Evolutionary conservation across 163 green algal species (phyloP).

Genomic region (Scenedesmus sp.): DNA sequence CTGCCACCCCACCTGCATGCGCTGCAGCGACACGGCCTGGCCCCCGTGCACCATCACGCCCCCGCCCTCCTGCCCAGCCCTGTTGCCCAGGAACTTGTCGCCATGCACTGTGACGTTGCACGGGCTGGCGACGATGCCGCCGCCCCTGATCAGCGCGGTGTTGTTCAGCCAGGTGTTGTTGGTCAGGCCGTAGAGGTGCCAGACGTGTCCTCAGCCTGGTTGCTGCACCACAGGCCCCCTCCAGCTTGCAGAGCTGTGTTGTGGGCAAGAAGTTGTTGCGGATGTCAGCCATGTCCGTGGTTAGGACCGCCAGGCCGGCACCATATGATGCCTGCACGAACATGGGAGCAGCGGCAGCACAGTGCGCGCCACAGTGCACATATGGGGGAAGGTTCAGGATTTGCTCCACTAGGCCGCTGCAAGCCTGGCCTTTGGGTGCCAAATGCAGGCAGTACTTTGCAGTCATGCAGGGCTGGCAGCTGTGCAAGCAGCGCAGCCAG

Average conservation of each 20-base stretch:
- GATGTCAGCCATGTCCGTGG: neutral
- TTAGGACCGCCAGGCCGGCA: neutral
- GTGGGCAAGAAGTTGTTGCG: constrained; percentile 29
- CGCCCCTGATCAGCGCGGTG: constrained; percentile 25
- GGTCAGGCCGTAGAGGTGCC: neutral
- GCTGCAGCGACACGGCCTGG: neutral
- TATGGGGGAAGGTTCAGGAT: no score
- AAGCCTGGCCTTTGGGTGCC: no score
- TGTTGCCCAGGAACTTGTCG: constrained; percentile 35
- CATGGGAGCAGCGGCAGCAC: neutral
- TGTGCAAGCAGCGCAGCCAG: no score
- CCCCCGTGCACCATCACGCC: constrained; percentile 34
- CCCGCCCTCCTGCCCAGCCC: constrained; percentile 18
- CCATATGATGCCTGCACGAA: constrained; percentile 24
- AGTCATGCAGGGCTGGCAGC: neutral
- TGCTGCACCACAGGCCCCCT: constrained; percentile 13
- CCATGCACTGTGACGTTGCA: constrained; percentile 5
- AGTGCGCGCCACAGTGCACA: no score
- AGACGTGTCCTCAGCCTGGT: neutral
- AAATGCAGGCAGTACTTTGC: no score
- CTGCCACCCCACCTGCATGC: neutral
- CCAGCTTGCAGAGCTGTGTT: constrained; percentile 38
- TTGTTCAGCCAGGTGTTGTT: constrained; percentile 47
- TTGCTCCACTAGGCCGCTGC: no score
- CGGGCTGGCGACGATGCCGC: constrained; percentile 20